These are phyloP conservation scores for Boletus reticuloceps DNA, from an alignment of 768 basidiomycete genomes.

Conservation along the genomic window DNA sequence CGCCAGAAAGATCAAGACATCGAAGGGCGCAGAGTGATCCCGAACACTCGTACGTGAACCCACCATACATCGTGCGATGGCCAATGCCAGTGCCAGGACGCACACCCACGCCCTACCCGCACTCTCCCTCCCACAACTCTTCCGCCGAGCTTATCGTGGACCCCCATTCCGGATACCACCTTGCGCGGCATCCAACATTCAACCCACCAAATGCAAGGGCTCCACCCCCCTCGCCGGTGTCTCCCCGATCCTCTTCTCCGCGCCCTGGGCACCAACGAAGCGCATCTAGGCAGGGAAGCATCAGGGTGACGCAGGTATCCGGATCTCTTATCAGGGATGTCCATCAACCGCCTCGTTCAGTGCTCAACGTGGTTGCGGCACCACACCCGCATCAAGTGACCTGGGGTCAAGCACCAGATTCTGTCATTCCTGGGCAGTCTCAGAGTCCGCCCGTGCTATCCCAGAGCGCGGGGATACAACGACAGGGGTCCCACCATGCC, in stretches of 20 bases:
- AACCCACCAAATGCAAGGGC: constrained; percentile 3
- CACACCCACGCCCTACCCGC: not conserved
- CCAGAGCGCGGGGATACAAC: constrained; percentile 13
- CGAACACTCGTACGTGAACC: constrained; percentile 16
- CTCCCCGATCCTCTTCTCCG: constrained; percentile 17
- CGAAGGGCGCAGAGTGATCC: constrained; percentile 24
- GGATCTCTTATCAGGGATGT: constrained; percentile 14
- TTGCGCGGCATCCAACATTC: constrained; percentile 5
- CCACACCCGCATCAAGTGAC: constrained; percentile 11
- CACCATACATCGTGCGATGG: constrained; percentile 24
- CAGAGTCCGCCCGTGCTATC: not conserved
- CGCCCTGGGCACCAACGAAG: constrained; percentile 12
- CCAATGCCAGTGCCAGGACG: constrained; percentile 27
- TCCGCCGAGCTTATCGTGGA: constrained; percentile 20
- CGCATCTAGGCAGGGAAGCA: constrained; percentile 19
- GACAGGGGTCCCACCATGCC: constrained; percentile 18
- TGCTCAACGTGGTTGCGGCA: constrained; percentile 5
- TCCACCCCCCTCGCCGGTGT: constrained; percentile 13
- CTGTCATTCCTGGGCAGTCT: no score
- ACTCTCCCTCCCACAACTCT: constrained; percentile 19
- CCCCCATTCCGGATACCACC: constrained; percentile 7
- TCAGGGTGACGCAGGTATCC: constrained; percentile 14
- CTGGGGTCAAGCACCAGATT: no score
- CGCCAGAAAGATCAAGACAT: constrained; percentile 11
- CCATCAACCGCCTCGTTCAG: constrained; percentile 20